Conservation (phyloP, 805 yeast genomes). For the Cyberlindnera suaveolens region DNA sequence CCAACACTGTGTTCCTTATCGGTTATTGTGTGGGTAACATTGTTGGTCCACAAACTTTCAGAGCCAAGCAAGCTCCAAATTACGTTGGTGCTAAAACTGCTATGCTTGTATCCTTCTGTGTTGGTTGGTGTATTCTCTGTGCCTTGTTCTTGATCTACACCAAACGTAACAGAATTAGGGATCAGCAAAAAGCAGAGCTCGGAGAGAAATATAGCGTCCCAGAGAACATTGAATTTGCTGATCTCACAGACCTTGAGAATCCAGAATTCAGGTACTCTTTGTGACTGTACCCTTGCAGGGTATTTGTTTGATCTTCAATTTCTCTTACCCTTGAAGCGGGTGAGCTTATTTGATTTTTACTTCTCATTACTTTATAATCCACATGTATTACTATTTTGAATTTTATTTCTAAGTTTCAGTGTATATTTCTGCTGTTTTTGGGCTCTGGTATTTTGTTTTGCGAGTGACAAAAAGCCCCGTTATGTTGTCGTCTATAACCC, state of each 20-base stretch:
- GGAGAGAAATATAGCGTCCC: slow-evolving; percentile 19
- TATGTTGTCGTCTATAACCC: too few relatives aligned
- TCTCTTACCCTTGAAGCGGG: too few relatives aligned
- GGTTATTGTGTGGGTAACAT: slow-evolving; percentile 65
- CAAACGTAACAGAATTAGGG: slow-evolving; percentile 39
- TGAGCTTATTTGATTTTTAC: too few relatives aligned
- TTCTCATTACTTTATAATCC: too few relatives aligned
- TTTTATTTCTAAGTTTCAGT: too few relatives aligned
- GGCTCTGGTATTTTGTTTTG: too few relatives aligned
- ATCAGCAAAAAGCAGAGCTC: slow-evolving; percentile 21
- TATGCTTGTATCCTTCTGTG: slow-evolving; percentile 17
- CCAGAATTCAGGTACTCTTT: slow-evolving; percentile 25
- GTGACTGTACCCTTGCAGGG: not conserved
- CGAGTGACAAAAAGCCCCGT: too few relatives aligned
- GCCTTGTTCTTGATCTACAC: slow-evolving; percentile 24
- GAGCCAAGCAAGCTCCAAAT: slow-evolving; percentile 46
- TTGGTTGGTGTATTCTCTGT: slow-evolving; percentile 30
- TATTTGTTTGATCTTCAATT: too few relatives aligned
- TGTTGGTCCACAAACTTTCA: slow-evolving; percentile 70
- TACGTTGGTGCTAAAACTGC: slow-evolving; percentile 45
- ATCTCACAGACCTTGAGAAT: slow-evolving; percentile 33
- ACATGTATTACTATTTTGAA: too few relatives aligned
- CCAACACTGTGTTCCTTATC: slow-evolving; percentile 51
- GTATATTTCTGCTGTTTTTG: too few relatives aligned
- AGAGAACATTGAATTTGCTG: slow-evolving; percentile 36